Conservation (phyloP, 768 basidiomycete species). For the Russula ochroleuca region DNA sequence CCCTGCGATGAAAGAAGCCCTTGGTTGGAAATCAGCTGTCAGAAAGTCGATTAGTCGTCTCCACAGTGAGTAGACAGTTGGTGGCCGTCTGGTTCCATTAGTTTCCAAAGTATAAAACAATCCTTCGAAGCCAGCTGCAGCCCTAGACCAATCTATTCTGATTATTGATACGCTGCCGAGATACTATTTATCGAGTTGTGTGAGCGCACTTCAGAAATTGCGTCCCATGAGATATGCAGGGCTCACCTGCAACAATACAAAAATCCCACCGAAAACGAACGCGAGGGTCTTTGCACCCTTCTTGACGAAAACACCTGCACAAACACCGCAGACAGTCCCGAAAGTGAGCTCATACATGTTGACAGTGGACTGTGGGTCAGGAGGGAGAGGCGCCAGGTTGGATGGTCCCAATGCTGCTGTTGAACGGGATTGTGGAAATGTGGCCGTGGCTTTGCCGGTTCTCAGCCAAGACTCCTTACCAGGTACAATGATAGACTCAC, state of each 20-base stretch:
- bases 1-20: constrained; percentile 85
- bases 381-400: constrained; percentile 35
- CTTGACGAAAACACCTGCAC: constrained; percentile 90
- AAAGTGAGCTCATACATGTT: constrained; percentile 79
- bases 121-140: constrained; percentile 64
- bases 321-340: constrained; percentile 84
- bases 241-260: constrained; percentile 84
- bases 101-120: constrained; percentile 63
- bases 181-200: constrained; percentile 49
- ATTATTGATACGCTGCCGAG: constrained; percentile 67
- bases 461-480: not conserved
- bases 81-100: constrained; percentile 51
- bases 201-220: not conserved
- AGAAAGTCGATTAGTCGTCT: constrained; percentile 70
- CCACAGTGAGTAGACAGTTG: constrained; percentile 63
- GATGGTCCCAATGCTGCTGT: not conserved
- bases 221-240: not conserved
- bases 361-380: constrained; percentile 69
- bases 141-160: constrained; percentile 73
- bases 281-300: constrained; percentile 86
- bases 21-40: constrained; percentile 87
- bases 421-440: constrained; percentile 1
- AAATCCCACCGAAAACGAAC: constrained; percentile 84
- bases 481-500: constrained; percentile 1
- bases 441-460: not conserved